A percentile compares a stretch with the other conserved stretches of the same genome.
These are phyloP conservation scores for Colletotrichum sp. DNA, from an alignment of 2,329 filamentous ascomycete genomes.

Conservation along the genomic window DNA sequence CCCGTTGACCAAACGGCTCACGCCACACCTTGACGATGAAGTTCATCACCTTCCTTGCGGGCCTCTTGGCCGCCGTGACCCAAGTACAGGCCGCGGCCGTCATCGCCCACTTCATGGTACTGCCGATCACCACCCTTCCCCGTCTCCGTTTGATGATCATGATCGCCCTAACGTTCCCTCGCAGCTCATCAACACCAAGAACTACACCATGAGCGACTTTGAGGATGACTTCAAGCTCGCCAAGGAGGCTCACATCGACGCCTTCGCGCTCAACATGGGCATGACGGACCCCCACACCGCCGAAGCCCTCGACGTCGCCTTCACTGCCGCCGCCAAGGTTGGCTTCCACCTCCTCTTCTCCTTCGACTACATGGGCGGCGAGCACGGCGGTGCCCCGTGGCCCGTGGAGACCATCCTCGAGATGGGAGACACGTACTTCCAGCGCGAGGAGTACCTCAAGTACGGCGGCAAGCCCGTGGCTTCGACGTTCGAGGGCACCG, in stretches of 20 bases:
- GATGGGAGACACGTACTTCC: slow-evolving; percentile 8
- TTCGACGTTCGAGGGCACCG: slow-evolving; percentile 49
- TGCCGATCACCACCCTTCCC: not conserved
- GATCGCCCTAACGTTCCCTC: not conserved
- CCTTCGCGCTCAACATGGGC: slow-evolving; percentile 26
- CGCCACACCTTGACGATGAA: slow-evolving; percentile 8
- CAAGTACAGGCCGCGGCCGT: slow-evolving; percentile 13
- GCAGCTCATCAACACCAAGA: slow-evolving; percentile 17
- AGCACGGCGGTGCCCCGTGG: slow-evolving; percentile 22
- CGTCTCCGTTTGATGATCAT: not conserved
- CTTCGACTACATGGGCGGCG: slow-evolving; percentile 33
- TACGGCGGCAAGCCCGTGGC: slow-evolving; percentile 36
- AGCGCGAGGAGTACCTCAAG: slow-evolving; percentile 22
- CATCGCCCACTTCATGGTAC: slow-evolving; percentile 22
- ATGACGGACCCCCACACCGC: slow-evolving; percentile 5
- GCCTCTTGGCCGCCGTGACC: not conserved
- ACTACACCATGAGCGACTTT: slow-evolving; percentile 43
- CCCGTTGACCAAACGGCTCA: not conserved
- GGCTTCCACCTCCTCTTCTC: slow-evolving; percentile 35
- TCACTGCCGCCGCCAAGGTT: slow-evolving; percentile 22
- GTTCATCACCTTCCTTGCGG: not conserved
- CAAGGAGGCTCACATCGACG: slow-evolving; percentile 41
- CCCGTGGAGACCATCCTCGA: slow-evolving; percentile 10
- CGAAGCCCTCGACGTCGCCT: slow-evolving; percentile 5
- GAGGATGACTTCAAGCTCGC: slow-evolving; percentile 52